phyloP scores from a whole-genome alignment of 441 rosid species.

The Manihot esculenta region DNA sequence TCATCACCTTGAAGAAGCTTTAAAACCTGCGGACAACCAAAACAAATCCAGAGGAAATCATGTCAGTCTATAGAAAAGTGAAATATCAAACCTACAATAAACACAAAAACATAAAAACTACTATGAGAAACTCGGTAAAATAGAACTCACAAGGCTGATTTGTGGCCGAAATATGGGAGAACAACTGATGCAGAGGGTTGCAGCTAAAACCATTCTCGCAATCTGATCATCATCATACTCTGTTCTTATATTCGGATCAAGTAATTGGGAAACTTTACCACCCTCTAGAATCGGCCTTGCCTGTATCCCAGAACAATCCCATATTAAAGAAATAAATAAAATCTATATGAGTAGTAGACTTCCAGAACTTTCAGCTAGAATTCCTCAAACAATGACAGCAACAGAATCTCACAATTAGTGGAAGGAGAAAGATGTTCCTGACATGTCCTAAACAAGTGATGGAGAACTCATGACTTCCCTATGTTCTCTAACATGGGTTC shows the following conservation, averaged over 20 bases:
- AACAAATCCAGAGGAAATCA: neutral
- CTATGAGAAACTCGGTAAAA: neutral
- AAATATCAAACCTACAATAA: neutral
- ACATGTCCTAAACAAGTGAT: neutral
- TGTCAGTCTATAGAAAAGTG: neutral
- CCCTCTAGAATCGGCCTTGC: slow-evolving; percentile 77
- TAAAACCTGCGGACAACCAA: slow-evolving; percentile 44
- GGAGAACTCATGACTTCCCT: neutral
- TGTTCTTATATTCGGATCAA: slow-evolving; percentile 57
- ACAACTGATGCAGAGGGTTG: slow-evolving; percentile 73
- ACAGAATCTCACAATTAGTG: neutral
- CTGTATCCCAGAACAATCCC: slow-evolving; percentile 35
- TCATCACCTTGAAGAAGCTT: slow-evolving; percentile 80
- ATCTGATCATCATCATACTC: slow-evolving; percentile 42
- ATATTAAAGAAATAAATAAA: neutral
- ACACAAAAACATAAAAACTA: neutral
- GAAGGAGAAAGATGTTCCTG: neutral
- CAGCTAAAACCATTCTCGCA: slow-evolving; percentile 79
- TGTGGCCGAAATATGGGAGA: slow-evolving; percentile 61
- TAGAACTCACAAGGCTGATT: slow-evolving; percentile 56
- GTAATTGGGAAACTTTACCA: slow-evolving; percentile 59
- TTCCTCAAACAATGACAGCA: neutral
- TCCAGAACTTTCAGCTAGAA: neutral
- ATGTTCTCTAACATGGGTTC: neutral
- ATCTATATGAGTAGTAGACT: neutral